Conservation (phyloP, 768 basidiomycete species). For the Tricholoma furcatifolium region DNA sequence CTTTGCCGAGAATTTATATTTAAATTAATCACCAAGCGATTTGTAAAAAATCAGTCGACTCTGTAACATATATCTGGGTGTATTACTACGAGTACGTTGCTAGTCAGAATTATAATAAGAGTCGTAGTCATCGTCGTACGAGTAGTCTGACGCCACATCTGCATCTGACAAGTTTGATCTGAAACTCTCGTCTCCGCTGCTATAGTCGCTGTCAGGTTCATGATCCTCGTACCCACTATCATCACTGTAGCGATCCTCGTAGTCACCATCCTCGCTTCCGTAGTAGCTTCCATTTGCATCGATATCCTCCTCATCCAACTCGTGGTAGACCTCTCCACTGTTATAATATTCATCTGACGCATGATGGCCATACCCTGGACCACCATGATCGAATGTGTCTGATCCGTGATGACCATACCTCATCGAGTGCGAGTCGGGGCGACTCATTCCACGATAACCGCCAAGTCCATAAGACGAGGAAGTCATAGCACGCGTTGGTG, state of each 20-base stretch:
- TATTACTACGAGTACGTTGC: too few relatives aligned
- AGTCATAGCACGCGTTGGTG: too few relatives aligned
- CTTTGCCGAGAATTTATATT: too few relatives aligned
- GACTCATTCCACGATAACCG: too few relatives aligned
- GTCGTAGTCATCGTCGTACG: background rate
- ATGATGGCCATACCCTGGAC: background rate
- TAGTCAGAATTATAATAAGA: slow-evolving; percentile 3
- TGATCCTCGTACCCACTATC: background rate
- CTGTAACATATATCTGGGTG: too few relatives aligned
- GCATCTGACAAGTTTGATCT: background rate
- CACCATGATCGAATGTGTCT: too few relatives aligned
- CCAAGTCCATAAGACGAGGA: too few relatives aligned
- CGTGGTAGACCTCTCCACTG: background rate
- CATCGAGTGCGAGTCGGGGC: too few relatives aligned
- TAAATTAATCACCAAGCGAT: too few relatives aligned
- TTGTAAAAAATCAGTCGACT: background rate
- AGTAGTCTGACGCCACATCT: slow-evolving; percentile 2
- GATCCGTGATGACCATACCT: too few relatives aligned
- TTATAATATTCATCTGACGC: background rate
- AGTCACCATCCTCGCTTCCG: background rate
- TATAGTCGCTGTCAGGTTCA: background rate
- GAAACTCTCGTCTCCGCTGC: slow-evolving; percentile 1
- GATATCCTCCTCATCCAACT: background rate
- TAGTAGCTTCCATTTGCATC: background rate
- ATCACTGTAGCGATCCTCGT: background rate